A percentile compares a stretch with the other conserved stretches of the same genome.
Conservation (phyloP, 495 filamentous ascomycete genomes). For the Penicilliopsis zonata region DNA sequence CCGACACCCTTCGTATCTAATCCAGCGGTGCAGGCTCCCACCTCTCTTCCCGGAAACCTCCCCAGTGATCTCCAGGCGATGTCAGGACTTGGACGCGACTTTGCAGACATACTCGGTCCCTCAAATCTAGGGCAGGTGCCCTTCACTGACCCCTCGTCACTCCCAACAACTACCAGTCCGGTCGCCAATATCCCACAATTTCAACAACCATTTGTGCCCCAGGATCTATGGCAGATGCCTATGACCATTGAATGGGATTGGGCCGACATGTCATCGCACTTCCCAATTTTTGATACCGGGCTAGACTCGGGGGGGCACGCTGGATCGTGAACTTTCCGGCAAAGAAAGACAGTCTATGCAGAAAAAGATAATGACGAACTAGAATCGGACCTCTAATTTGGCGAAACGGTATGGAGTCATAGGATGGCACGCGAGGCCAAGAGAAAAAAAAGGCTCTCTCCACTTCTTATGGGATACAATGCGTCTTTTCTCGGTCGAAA, state of each 20-base stretch:
- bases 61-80: conserved; percentile 19
- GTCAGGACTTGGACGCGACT: conserved; percentile 24
- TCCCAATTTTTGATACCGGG: conserved; percentile 25
- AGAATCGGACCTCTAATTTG: conserved; percentile 3
- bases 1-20: conserved; percentile 17
- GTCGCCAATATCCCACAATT: conserved; percentile 41
- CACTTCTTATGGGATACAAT: too few relatives aligned
- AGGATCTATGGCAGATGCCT: conserved; percentile 91
- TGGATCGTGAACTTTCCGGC: conserved; percentile 11
- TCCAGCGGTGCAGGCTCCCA: conserved; percentile 22
- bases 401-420: too few relatives aligned
- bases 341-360: too few relatives aligned
- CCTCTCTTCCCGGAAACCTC: conserved; percentile 6
- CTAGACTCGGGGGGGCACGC: conserved; percentile 11
- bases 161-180: conserved; percentile 20
- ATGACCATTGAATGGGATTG: conserved; percentile 98
- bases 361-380: too few relatives aligned
- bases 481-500: too few relatives aligned
- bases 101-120: conserved; percentile 28
- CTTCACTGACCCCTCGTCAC: conserved; percentile 32
- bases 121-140: conserved; percentile 22
- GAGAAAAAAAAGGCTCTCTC: too few relatives aligned
- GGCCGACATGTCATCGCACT: conserved; percentile 65
- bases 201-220: conserved; percentile 91
- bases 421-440: too few relatives aligned